Evolutionary conservation across 352 stramenopile genomes (phyloP), one percentile per base, ranked within the genome.

Genomic region (Globisporangium sylvaticum): DNA sequence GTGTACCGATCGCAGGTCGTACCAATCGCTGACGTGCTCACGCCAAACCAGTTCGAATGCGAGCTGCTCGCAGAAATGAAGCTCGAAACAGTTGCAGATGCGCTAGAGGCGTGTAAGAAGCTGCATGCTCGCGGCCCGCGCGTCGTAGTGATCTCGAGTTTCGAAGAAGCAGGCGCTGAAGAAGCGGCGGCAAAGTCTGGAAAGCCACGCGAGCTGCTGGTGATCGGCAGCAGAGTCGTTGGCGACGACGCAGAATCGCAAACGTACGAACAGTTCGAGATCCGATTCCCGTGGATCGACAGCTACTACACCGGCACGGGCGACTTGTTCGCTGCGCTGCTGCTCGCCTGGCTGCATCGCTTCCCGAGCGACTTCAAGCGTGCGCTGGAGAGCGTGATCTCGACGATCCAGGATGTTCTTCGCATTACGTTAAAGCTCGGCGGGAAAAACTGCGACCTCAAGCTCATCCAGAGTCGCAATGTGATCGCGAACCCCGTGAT

Each of bases 41-140:
- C 88, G 52, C 87, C 87, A 8, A 96, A 94, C 70, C 88, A 96
- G 62, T 96, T 91, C 48, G 88, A 96, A 64, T 93, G 86, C 46
- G 88, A 96, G 58, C 59, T 92, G 46, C 75, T 96, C 37, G 86
- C 88, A 0, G 74, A 89, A 55, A 88, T 88, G 73, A 75, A 85
- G 65, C 75, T 96, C 29, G 72, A 69, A 5, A 88, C 77, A 0
- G 81, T 94, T n/a, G 62, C 77, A 8, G 84, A 94, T 32, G 86
- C 84, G 18, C 76, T 90, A 22, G 44, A 31, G 2, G 88, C 84
- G n/a, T 92, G 86, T 64, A 88, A 87, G 62, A 85, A 86, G 68
- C 79, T 96, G 32, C 88, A 96, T 64, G 75, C 70, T 32, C 59
- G 89, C 24, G 88, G 88, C 0, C 86, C 87, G 12, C 77, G 80